Conservation (phyloP, 768 basidiomycete genomes). For the Auriscalpium microsporum region DNA sequence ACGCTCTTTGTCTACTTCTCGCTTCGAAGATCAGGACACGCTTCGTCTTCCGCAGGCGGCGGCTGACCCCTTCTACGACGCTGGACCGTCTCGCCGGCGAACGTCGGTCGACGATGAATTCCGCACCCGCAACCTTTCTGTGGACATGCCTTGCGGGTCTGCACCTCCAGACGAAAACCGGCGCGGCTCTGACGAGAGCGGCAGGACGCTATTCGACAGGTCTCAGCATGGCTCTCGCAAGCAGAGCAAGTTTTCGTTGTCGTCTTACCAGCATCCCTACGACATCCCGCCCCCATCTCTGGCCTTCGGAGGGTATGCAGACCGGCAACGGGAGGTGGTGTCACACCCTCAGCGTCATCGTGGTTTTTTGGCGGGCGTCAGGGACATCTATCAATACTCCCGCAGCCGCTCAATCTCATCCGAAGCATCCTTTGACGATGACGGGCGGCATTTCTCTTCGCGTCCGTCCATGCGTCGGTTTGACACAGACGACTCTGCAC, state of each 20-base stretch:
- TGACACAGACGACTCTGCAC: slow-evolving; percentile 19
- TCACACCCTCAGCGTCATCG: slow-evolving; percentile 19
- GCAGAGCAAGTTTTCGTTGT: slow-evolving; percentile 34
- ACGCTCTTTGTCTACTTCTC: too few relatives aligned
- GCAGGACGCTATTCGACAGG: slow-evolving; percentile 27
- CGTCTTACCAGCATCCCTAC: slow-evolving; percentile 53
- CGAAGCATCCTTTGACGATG: not conserved
- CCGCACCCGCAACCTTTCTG: not conserved
- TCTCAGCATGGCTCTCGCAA: slow-evolving; percentile 13
- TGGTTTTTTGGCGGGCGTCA: slow-evolving; percentile 42
- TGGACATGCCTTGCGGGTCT: not conserved
- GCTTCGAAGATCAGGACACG: too few relatives aligned
- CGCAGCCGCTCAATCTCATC: slow-evolving; percentile 2
- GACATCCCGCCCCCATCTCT: slow-evolving; percentile 47
- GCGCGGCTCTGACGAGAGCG: slow-evolving; percentile 29
- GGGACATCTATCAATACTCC: slow-evolving; percentile 41
- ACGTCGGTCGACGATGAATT: not conserved
- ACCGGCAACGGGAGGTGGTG: slow-evolving; percentile 4
- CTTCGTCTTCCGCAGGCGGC: too few relatives aligned
- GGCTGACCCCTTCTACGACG: too few relatives aligned
- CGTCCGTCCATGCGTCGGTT: slow-evolving; percentile 3
- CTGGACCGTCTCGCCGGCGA: too few relatives aligned
- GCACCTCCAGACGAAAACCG: not conserved
- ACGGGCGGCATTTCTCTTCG: not conserved
- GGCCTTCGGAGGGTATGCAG: slow-evolving; percentile 26